Percentiles rank a stretch among this genome's conserved stretches.
These are phyloP conservation scores for Phaeotremella fagi DNA, from an alignment of 768 basidiomycete genomes.

Conservation along the genomic window DNA sequence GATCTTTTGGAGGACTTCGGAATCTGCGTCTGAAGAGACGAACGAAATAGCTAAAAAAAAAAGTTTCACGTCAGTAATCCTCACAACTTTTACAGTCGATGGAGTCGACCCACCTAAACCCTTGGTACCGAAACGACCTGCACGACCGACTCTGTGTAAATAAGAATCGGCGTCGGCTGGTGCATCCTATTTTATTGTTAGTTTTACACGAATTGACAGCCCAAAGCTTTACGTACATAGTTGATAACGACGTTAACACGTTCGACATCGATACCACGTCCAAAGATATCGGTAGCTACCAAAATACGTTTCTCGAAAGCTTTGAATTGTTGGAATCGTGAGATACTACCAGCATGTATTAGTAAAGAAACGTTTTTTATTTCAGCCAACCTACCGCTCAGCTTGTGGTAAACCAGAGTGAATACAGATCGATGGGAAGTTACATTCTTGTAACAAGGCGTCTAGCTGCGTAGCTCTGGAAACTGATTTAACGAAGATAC, in stretches of 20 bases:
- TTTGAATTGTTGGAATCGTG: slow-evolving; percentile 95
- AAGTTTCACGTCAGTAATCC: neutral
- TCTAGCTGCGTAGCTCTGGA: slow-evolving; percentile 94
- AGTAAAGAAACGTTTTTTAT: neutral
- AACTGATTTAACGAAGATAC: slow-evolving; percentile 98
- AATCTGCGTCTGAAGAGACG: slow-evolving; percentile 84
- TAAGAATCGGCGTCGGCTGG: slow-evolving; percentile 97
- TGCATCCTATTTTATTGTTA: slow-evolving; percentile 56
- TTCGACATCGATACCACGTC: slow-evolving; percentile 98
- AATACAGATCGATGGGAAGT: slow-evolving; percentile 96
- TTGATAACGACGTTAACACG: slow-evolving; percentile 99
- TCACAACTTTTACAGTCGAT: neutral
- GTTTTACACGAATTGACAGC: neutral
- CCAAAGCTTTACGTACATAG: slow-evolving; percentile 54
- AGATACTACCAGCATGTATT: slow-evolving; percentile 58
- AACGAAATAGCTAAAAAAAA: slow-evolving; percentile 76
- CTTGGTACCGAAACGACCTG: slow-evolving; percentile 98
- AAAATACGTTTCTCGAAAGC: slow-evolving; percentile 98
- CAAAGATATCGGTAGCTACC: slow-evolving; percentile 98
- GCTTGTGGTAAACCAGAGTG: slow-evolving; percentile 92
- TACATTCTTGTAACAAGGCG: slow-evolving; percentile 90
- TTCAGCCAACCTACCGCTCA: slow-evolving; percentile 68
- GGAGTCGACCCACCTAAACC: slow-evolving; percentile 57
- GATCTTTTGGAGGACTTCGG: slow-evolving; percentile 89
- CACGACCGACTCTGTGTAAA: slow-evolving; percentile 96